Base-by-base conservation (phyloP, 2,329 filamentous ascomycete genomes). In the Aspergillus flavus region DNA sequence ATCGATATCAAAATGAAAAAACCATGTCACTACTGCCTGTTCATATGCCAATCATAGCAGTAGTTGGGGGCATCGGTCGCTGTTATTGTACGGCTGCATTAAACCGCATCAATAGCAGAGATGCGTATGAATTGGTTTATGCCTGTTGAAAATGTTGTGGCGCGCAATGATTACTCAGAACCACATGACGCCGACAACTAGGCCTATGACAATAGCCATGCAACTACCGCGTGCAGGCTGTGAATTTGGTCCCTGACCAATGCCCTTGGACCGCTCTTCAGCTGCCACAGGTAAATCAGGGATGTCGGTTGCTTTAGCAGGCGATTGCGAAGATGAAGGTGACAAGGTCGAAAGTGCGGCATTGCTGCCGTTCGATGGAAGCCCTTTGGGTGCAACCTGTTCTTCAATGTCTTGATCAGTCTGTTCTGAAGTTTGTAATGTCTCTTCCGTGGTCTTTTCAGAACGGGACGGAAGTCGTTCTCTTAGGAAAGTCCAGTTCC, bases 141-240 rank as follows among this genome's bases (percentile, higher is more conserved):
- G 11, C 43, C 46, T 23, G 55, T 34, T 34, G 32, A 28, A 32
- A 21, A 53, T 32, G 16, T 21, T 12, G 19, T 9, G 16, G 41
- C 14, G n/a, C 23, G 5, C 48, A 16, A 69, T 26, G 32, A 34
- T 23, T 23, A 23, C 32, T 55, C 52, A 78, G 59, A 78, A 77
- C 75, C 75, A 78, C 66, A 76, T 73, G 23, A 77, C 75, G n/a
- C 75, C 75, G 5, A 63, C 75, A 7, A 77, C 73, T 36, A 78
- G 63, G 32, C 74, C 74, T 23, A 78, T 74, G 32, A 78, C 74
- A 50, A 78, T 72, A 34, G 76, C 76, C 76, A 78, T 77, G 30
- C 73, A 77, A 62, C 75, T 78, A 16, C 75, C 75, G 41, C 71
- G 73, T 50, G 74, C 66, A 34, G 75, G 67, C 32, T 69, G 66